Base-by-base conservation (phyloP, 371 early-diverging fungal species). In the Mortierella sp. region DNA sequence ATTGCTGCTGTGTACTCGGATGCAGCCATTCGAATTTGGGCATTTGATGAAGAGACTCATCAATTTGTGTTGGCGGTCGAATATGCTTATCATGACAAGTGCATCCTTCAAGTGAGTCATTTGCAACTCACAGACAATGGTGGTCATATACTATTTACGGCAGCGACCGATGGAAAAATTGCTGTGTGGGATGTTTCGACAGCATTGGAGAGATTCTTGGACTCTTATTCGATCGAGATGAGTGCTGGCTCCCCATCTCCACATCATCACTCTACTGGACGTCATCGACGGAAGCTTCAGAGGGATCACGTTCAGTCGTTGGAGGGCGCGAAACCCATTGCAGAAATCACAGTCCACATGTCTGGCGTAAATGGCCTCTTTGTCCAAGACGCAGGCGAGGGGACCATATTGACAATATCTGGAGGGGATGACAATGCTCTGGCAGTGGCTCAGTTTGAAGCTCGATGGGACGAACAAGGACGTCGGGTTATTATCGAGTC, bases 391-490 rank as follows among this genome's bases (percentile, higher is more conserved):
- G 59, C 75, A 60, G 84, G 80, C 72, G 64, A 57, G 1, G 62
- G 56, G 0, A 60, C 44, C 7, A 46, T 87, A 11, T 37, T 85
- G 46, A 58, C 84, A 0, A 70, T 84, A 2, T 84, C 88, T n/a
- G 89, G 89, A 46, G 89, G 89, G 19, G 89, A 89, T 69, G 89
- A 89, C 59, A 89, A 89, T 70, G 87, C 87, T 0, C 57, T 89
- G 18, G 83, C 73, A 19, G 84, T 79, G 12, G 61, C 83, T 14
- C 50, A 50, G 46, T 50, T 79, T 19, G 19, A 70, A 48, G 66
- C 70, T 25, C n/a, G n/a, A 6, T 81, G 74, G 77, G 61, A 68
- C 56, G 48, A 61, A 19, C 59, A 46, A 12, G 26, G 3, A 6
- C 73, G 66, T 6, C 25, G 25, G 0, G 64, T 84, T 46, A 43